phyloP scores from a whole-genome alignment of 805 yeast species.

The Clavispora phyllophila region DNA sequence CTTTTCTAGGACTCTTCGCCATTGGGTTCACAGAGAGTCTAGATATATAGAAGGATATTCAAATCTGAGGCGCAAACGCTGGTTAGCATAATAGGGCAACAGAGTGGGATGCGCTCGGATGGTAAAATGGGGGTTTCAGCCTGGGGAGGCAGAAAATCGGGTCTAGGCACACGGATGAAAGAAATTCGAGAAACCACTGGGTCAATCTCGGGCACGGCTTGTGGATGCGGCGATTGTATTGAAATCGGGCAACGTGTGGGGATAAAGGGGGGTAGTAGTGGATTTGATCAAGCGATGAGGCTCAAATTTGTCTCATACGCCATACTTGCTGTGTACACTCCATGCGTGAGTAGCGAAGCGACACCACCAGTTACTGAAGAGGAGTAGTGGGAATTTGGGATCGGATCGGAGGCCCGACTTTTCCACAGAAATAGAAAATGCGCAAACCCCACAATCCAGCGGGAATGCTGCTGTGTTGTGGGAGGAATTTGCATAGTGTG shows the following conservation, averaged over 20 bases:
- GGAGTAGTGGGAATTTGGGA: too few species aligned
- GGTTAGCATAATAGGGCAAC: constrained; percentile 3
- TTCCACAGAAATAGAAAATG: too few species aligned
- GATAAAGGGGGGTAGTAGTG: background rate
- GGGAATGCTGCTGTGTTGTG: too few species aligned
- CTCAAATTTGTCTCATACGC: constrained; percentile 1
- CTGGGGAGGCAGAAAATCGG: background rate
- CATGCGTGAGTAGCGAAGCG: background rate
- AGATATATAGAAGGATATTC: constrained; percentile 5
- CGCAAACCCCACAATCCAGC: too few species aligned
- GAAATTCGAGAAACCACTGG: background rate
- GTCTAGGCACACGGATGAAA: background rate
- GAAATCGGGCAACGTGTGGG: background rate
- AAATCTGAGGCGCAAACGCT: constrained; percentile 2
- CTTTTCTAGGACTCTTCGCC: constrained; percentile 32
- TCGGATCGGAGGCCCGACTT: too few species aligned
- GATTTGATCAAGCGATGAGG: background rate
- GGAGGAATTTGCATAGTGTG: background rate
- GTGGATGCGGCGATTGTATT: background rate
- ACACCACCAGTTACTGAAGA: too few species aligned
- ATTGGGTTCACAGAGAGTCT: constrained; percentile 9
- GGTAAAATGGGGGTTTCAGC: background rate
- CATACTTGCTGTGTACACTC: background rate
- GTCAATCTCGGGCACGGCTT: background rate
- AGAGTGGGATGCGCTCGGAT: background rate